Base-by-base conservation (phyloP, 371 early-diverging fungal genomes). In the Syncephalastrum monosporum region DNA sequence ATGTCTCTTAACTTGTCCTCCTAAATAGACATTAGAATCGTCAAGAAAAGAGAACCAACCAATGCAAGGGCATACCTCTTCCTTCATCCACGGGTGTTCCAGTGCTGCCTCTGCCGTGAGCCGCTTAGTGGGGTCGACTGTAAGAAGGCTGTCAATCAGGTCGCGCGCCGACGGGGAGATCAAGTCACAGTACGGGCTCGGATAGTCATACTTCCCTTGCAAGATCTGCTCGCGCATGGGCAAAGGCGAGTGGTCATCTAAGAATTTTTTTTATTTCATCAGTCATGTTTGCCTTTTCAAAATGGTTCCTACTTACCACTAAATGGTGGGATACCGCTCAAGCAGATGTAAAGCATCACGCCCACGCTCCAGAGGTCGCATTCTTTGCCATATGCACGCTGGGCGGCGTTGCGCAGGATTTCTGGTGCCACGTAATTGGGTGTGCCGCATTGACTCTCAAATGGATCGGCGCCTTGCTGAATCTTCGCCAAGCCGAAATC, bases 311-410 rank as follows among this genome's bases (percentile, higher is more conserved):
- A 60, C 73, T 54, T 76, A 77, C 79, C 82, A 49, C 79, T 79
- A 65, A 98, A 99, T 15, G 99, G 99, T 3, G 98, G 95, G 65
- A 85, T 91, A 3, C 98, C 99, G 72, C 92, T 95, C 3, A 97
- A 74, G 68, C 98, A 91, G 54, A 99, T 94, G 72, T 98, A 99
- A 19, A 99, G 83, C 58, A 99, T 97, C 0, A 99, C 99, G 14
- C 99, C 99, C 15, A 98, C 74, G 48, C 97, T 94, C 99, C 99
- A 99, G 72, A 98, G 79, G 63, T 99, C 99, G 17, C 98, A 94
- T 57, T 88, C 86, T 27, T 85, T 84, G 38, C 88, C 89, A 69
- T 97, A 96, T 3, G 88, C 81, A 41, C 88, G 82, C 12, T 79
- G 63, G 48, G 71, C 74, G 1, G 67, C 61, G n/a, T 81, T 76